Evolutionary conservation across 2,329 filamentous ascomycete genomes (phyloP).

Genomic region (Colletotrichum lini): DNA sequence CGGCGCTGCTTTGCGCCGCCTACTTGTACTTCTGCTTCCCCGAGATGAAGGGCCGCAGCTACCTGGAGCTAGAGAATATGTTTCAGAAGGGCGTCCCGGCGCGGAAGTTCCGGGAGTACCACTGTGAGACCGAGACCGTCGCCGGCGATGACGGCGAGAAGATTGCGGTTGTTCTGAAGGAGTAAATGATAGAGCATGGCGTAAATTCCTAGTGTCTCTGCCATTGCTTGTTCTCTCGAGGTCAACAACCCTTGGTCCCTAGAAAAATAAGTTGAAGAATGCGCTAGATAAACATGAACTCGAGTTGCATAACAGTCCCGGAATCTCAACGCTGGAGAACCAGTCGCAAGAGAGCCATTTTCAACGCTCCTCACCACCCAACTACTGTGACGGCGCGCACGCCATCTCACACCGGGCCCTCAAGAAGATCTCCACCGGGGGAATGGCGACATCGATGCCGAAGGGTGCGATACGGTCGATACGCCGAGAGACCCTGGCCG

Average conservation of each 20-base stretch:
- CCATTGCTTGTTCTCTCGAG: background rate
- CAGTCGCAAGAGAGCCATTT: background rate
- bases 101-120: slow-evolving; percentile 14
- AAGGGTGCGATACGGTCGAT: background rate
- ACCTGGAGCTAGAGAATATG: slow-evolving; percentile 45
- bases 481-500: slow-evolving; percentile 6
- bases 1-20: too few relatives aligned
- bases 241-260: too few relatives aligned
- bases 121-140: slow-evolving; percentile 3
- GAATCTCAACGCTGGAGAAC: background rate
- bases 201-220: too few relatives aligned
- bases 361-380: background rate
- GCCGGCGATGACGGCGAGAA: slow-evolving; percentile 19
- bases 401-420: slow-evolving; percentile 3
- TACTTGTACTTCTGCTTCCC: too few relatives aligned
- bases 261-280: too few relatives aligned
- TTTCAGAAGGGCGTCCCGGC: slow-evolving; percentile 34
- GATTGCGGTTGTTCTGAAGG: slow-evolving; percentile 18
- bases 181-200: background rate
- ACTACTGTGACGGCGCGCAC: slow-evolving; percentile 2
- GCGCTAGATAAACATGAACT: background rate
- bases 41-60: slow-evolving; percentile 38
- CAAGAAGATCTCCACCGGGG: background rate
- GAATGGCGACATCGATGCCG: slow-evolving; percentile 18
- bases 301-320: background rate